Evolutionary conservation across 2,329 filamentous ascomycete genomes (phyloP).

Genomic region (Allantophomopsis lycopodina): DNA sequence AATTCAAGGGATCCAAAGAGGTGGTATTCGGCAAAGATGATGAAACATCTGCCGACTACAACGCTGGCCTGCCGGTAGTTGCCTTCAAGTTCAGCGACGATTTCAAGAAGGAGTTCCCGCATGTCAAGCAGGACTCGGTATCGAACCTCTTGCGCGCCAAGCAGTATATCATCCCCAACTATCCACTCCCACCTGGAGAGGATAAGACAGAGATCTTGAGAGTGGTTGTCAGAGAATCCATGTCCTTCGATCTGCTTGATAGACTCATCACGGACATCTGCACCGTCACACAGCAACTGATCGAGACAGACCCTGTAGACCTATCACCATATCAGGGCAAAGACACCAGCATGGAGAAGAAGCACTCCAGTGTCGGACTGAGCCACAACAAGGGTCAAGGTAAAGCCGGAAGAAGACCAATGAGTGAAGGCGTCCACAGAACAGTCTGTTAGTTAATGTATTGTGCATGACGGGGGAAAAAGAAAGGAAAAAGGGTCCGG

Average conservation of each 20-base stretch:
- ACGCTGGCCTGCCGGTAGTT: slow-evolving; percentile 54
- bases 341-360: slow-evolving; percentile 22
- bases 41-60: slow-evolving; percentile 44
- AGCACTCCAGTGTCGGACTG: slow-evolving; percentile 16
- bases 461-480: too few species aligned
- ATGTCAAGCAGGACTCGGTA: slow-evolving; percentile 50
- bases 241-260: slow-evolving; percentile 56
- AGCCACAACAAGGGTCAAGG: slow-evolving; percentile 7
- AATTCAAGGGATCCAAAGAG: slow-evolving; percentile 14
- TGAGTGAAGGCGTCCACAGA: slow-evolving; percentile 31
- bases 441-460: slow-evolving; percentile 25
- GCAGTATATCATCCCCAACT: slow-evolving; percentile 62
- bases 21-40: slow-evolving; percentile 24
- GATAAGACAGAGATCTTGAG: slow-evolving; percentile 50
- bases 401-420: slow-evolving; percentile 25
- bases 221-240: slow-evolving; percentile 52
- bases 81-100: slow-evolving; percentile 48
- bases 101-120: slow-evolving; percentile 44
- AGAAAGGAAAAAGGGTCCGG: too few species aligned
- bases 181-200: slow-evolving; percentile 48
- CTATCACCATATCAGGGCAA: slow-evolving; percentile 20
- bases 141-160: slow-evolving; percentile 48
- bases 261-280: slow-evolving; percentile 46
- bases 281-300: slow-evolving; percentile 44
- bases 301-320: slow-evolving; percentile 36